Base-by-base conservation (phyloP, 2,329 filamentous ascomycete genomes). In the Alternaria sp. region DNA sequence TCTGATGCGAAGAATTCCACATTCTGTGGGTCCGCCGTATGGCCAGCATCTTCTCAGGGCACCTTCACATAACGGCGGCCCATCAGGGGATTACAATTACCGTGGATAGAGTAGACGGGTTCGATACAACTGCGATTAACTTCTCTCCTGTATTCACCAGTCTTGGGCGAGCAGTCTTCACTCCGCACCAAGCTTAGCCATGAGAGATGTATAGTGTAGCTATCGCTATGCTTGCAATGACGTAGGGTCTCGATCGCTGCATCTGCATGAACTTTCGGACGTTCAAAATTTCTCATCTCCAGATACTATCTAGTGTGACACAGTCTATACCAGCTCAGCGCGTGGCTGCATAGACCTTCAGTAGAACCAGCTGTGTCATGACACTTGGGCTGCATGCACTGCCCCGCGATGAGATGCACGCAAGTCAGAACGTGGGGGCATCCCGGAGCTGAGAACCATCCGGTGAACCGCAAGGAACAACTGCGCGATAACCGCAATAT, bases 91-190 rank as follows among this genome's bases (percentile, higher is more conserved):
- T 0, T 8, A 0, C 25, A 13, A 30, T 50, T 50, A 30, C 7
- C 47, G 47, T 13, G 6, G 47, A n/a, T 50, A 50, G 26, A 8
- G 25, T 5, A 13, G 2, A 19, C 2, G 5, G 46, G 26, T 13
- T 13, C 1, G 2, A 17, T 11, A 1, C 6, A 19, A 13, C 6
- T 19, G 0, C 13, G 17, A 10, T 50, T 23, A 3, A 19, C 11
- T 19, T 2, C 11, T 19, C n/a, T 15, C 5, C 12, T 15, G 12
- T 12, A 30, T 12, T 1, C 12, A 50, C 10, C n/a, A 19, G 1
- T 30, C n/a, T 19, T 1, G 0, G 15, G 26, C n/a, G n/a, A 17
- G 4, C 1, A 50, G 1, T 2, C 2, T 15, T 2, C 10, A 13
- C 10, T 30, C n/a, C 32, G 3, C 10, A 5, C 0, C 15, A 9